Base-by-base conservation (phyloP, 1,284 basidiomycete species). In the Schizophyllum amplum region DNA sequence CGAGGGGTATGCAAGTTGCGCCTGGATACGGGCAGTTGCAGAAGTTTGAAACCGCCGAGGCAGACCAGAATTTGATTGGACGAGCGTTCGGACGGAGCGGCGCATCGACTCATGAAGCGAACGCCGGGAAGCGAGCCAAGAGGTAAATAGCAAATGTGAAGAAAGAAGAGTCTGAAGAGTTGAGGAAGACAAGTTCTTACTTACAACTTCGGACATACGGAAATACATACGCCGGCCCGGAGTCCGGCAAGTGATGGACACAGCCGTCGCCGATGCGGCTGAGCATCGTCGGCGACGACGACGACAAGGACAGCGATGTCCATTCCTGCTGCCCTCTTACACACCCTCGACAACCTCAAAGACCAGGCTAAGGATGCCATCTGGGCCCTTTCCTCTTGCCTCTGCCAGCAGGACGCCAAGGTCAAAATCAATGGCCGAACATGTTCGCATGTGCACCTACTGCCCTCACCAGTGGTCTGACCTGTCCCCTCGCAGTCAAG, bases 371-470 rank as follows among this genome's bases (percentile, higher is more conserved):
- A 90, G 66, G 90, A 93, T 67, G 87, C 87, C 1, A 69, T 92
- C 21, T 88, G 81, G 75, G 87, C 87, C 11, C 71, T 93, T 26
- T 85, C 90, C 0, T 87, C 87, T 11, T 90, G 89, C 68, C 70
- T 92, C 54, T 92, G 87, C 72, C 83, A 86, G 66, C 87, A 85
- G 67, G 83, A 87, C 47, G 84, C 88, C 24, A 92, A 86, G 60
- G 80, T 96, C 61, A 95, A 96, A 74, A 94, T 98, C 63, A 96
- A 96, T 65, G 94, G 94, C 24, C 81, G 94, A 65, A 90, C 87
- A 53, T 97, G 89, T 90, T 62, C 75, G 84, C 81, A 4, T 42
- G 7, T 17, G 17, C 17, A 9, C 33, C 7, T 42, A 9, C 33
- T 17, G 33, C 42, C 47, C 9, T 33, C 9, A 47, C 27, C 9